Evolutionary conservation across 805 yeast genomes (phyloP).

Genomic region (Starmerella floris): DNA sequence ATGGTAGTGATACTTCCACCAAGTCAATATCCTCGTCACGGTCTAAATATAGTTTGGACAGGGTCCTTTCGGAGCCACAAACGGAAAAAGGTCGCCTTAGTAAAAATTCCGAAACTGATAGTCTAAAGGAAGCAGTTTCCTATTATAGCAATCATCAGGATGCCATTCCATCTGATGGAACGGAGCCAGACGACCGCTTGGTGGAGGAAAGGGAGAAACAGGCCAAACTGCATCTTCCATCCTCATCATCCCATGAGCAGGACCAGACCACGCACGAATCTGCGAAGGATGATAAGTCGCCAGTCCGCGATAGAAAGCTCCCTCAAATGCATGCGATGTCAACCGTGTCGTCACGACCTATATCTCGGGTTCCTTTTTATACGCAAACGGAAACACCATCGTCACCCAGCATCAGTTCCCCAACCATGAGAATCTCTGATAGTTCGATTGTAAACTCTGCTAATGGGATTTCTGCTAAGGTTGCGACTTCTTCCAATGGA

Average conservation of each 20-base stretch:
- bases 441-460: too few species aligned
- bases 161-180: constrained; percentile 13
- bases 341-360: neutral
- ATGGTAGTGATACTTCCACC: neutral
- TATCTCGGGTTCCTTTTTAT: too few species aligned
- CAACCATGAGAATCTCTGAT: too few species aligned
- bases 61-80: neutral
- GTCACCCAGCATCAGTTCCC: too few species aligned
- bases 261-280: neutral
- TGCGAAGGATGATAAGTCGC: too few species aligned
- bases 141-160: neutral
- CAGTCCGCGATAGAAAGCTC: neutral
- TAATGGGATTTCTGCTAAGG: too few species aligned
- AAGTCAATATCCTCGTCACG: neutral
- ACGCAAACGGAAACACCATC: too few species aligned
- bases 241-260: neutral
- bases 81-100: too few species aligned
- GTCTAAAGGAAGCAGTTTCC: neutral
- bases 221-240: neutral
- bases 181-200: constrained; percentile 13
- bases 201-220: constrained; percentile 2
- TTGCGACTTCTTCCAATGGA: neutral
- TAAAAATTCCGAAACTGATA: neutral
- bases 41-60: neutral
- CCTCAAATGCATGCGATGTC: constrained; percentile 12